Evolutionary conservation across 305 asterid genomes (phyloP).

Genomic region (Salvia sclarea): DNA sequence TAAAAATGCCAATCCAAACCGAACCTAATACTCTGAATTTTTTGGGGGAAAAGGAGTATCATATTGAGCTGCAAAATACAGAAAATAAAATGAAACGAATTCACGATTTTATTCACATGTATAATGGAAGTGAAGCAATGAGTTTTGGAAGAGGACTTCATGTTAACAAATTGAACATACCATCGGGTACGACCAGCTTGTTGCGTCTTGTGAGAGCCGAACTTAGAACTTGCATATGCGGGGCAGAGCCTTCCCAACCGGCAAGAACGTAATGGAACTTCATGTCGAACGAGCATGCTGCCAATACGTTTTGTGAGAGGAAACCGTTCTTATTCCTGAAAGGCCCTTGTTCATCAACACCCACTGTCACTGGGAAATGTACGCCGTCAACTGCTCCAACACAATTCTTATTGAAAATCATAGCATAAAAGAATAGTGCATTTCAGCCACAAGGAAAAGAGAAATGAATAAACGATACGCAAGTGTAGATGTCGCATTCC

Average conservation of each 20-base stretch:
- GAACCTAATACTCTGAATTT: too few relatives aligned
- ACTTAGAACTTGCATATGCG: constrained; percentile 39
- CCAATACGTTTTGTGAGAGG: constrained; percentile 47
- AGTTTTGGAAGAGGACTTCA: not conserved
- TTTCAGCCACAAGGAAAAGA: constrained; percentile 17
- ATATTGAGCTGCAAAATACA: too few relatives aligned
- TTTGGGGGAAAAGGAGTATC: too few relatives aligned
- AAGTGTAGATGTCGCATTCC: constrained; percentile 5
- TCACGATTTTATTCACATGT: not conserved
- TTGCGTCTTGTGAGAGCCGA: constrained; percentile 44
- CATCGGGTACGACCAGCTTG: constrained; percentile 43
- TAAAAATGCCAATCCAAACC: too few relatives aligned
- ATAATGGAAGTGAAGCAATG: not conserved
- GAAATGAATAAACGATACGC: not conserved
- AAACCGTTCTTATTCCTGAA: constrained; percentile 42
- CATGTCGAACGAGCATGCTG: constrained; percentile 46
- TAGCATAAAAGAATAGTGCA: constrained; percentile 24
- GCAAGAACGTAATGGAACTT: constrained; percentile 48
- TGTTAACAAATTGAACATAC: constrained; percentile 27
- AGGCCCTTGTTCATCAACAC: constrained; percentile 53
- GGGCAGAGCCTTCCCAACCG: constrained; percentile 56
- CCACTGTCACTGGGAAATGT: constrained; percentile 52
- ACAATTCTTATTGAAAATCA: constrained; percentile 41
- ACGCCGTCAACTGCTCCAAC: constrained; percentile 50
- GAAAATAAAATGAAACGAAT: too few relatives aligned